phyloP scores from a whole-genome alignment of 441 rosid genomes.

The Melastoma candidum region DNA sequence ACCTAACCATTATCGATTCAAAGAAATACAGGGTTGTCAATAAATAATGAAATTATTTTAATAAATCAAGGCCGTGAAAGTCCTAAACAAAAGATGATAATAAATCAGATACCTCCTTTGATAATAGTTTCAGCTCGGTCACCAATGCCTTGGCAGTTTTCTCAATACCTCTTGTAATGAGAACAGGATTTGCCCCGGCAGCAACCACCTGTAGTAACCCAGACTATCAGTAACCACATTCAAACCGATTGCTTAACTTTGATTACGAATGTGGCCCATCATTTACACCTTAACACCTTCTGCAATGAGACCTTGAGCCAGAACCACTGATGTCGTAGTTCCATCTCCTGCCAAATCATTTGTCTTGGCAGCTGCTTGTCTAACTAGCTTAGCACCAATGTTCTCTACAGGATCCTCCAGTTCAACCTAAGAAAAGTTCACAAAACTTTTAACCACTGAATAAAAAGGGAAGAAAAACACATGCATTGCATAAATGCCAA shows the following conservation, averaged over 20 bases:
- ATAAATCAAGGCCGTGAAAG: neutral
- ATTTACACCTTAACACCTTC: constrained; percentile 83
- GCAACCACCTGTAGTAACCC: constrained; percentile 61
- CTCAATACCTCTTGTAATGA: constrained; percentile 89
- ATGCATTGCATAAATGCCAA: neutral
- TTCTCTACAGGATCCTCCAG: constrained; percentile 97
- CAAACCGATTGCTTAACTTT: no score
- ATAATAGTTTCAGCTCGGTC: constrained; percentile 57
- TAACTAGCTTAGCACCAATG: constrained; percentile 88
- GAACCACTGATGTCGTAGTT: constrained; percentile 96
- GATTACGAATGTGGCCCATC: no score
- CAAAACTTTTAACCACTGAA: neutral
- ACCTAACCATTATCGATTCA: constrained; percentile 30
- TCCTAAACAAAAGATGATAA: neutral
- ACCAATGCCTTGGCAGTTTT: constrained; percentile 81
- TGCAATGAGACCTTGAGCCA: constrained; percentile 90
- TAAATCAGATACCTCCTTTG: constrained; percentile 43
- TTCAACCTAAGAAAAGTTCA: constrained; percentile 52
- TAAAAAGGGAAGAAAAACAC: neutral
- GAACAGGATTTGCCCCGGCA: constrained; percentile 95
- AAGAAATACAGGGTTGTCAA: no score
- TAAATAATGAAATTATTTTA: neutral
- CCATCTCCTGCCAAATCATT: constrained; percentile 98
- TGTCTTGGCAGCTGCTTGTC: constrained; percentile 97
- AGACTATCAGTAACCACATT: neutral